Evolutionary conservation across 2,329 filamentous ascomycete species (phyloP), one percentile per base, ranked within the genome.

Genomic region (Colletotrichum sp.): DNA sequence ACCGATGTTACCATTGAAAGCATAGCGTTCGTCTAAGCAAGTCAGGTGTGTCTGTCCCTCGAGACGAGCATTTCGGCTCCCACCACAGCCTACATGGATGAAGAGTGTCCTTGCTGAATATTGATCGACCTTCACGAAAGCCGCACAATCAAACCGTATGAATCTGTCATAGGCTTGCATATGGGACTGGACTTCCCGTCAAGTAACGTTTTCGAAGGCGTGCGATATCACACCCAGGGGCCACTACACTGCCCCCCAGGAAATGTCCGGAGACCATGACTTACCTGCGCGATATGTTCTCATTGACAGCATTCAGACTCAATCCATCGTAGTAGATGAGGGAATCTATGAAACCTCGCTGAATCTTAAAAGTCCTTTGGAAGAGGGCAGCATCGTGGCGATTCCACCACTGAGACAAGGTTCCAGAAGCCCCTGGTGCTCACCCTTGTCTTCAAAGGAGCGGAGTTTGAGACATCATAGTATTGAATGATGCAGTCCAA

Each of bases 91-190:
- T 0, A 0, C 43, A 21, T 21, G 6, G 43, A 51, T 13, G 6
- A 8, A 51, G 43, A 51, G 6, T 24, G 2, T 0, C 12, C 11
- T 2, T 13, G 43, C 43, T 21, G 4, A 51, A 51, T n/a, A 51
- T 51, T 21, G 1, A n/a, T 21, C 12, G 43, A 51, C 13, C 0
- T 0, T 6, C 11, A 13, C 0, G 0, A 21, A 51, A 0, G 43
- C 11, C 21, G 43, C 11, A 5, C 3, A 6, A 6, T 21, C n/a
- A 21, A 47, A 0, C 11, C 11, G 11, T 47, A 5, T 12, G 9
- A 43, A 11, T 2, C 8, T 43, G 38, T 0, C 9, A 0, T n/a
- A 1, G 3, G 1, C 38, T 9, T 43, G 18, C 5, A 0, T 6
- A n/a, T n/a, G 18, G 38, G 3, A 11, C 9, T 2, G 38, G 38